These are phyloP conservation scores for Coemansia sp. DNA, from an alignment of 192 early-diverging fungal species.

Conservation along the genomic window DNA sequence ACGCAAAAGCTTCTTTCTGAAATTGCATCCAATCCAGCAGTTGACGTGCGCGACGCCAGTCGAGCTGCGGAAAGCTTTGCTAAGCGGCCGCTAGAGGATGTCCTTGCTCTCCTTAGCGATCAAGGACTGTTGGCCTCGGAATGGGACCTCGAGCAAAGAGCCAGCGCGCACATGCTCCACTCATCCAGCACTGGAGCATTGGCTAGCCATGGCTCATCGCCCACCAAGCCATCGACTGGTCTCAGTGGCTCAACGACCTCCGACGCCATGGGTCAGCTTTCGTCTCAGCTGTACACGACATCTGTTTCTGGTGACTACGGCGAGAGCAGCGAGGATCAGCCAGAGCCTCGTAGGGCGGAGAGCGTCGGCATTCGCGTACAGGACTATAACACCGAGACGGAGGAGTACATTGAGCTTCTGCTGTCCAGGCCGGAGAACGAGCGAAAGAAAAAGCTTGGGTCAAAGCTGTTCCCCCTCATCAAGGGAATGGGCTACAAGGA, in stretches of 20 bases:
- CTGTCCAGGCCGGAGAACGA: constrained; percentile 51
- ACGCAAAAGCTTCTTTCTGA: constrained; percentile 39
- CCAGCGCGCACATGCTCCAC: constrained; percentile 15
- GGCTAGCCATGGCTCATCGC: neutral
- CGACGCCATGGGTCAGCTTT: neutral
- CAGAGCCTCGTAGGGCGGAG: neutral
- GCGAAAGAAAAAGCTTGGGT: constrained; percentile 59
- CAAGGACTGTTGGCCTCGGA: constrained; percentile 36
- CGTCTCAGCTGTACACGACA: neutral
- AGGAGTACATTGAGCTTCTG: constrained; percentile 54
- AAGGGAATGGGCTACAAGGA: constrained; percentile 58
- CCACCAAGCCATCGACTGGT: neutral
- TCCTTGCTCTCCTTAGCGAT: constrained; percentile 49
- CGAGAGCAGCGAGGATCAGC: neutral
- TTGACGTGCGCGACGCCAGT: constrained; percentile 37
- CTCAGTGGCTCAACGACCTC: neutral
- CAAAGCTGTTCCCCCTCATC: constrained; percentile 58
- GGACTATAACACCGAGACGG: constrained; percentile 42
- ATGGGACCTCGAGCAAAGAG: constrained; percentile 47
- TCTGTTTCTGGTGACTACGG: neutral
- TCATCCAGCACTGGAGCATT: neutral
- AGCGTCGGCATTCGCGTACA: constrained; percentile 23
- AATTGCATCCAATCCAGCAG: constrained; percentile 40
- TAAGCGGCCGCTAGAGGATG: constrained; percentile 36
- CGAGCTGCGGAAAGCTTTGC: constrained; percentile 28